These are phyloP conservation scores for Solanum chiquidenum DNA, from an alignment of 257 asterid genomes.

Conservation along the genomic window DNA sequence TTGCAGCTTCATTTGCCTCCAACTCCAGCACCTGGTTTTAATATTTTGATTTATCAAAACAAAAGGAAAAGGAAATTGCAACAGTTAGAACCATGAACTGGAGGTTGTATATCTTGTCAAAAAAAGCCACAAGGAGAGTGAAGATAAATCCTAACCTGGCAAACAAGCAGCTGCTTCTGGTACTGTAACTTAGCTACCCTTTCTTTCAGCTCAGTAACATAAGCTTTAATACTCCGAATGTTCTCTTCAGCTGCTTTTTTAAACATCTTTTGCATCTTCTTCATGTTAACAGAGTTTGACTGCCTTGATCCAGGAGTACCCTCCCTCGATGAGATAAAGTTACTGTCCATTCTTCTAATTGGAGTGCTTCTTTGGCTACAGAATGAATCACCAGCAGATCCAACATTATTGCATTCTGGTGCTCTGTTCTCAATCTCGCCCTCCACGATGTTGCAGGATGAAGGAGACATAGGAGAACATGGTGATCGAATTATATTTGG, in stretches of 20 bases:
- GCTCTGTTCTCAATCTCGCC: slow-evolving; percentile 59
- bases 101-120: background rate
- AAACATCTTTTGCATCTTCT: slow-evolving; percentile 85
- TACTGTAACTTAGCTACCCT: slow-evolving; percentile 93
- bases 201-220: slow-evolving; percentile 87
- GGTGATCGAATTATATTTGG: slow-evolving; percentile 70
- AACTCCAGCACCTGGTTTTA: slow-evolving; percentile 67
- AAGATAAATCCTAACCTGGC: slow-evolving; percentile 49
- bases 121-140: background rate
- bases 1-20: slow-evolving; percentile 57
- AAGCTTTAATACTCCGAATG: slow-evolving; percentile 73
- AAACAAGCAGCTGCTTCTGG: slow-evolving; percentile 93
- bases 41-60: background rate
- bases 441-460: slow-evolving; percentile 38
- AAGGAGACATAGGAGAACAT: slow-evolving; percentile 48
- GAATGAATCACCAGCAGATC: slow-evolving; percentile 11
- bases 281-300: slow-evolving; percentile 59
- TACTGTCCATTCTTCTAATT: slow-evolving; percentile 19
- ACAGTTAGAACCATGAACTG: slow-evolving; percentile 4
- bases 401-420: slow-evolving; percentile 32
- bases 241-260: slow-evolving; percentile 90
- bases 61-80: slow-evolving; percentile 1
- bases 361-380: slow-evolving; percentile 23
- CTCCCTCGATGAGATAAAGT: slow-evolving; percentile 29
- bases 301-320: slow-evolving; percentile 37